Percentiles rank a stretch among this genome's conserved stretches.
Conservation (phyloP, 176 grass and related monocot genomes). For the Lolium rigidum region DNA sequence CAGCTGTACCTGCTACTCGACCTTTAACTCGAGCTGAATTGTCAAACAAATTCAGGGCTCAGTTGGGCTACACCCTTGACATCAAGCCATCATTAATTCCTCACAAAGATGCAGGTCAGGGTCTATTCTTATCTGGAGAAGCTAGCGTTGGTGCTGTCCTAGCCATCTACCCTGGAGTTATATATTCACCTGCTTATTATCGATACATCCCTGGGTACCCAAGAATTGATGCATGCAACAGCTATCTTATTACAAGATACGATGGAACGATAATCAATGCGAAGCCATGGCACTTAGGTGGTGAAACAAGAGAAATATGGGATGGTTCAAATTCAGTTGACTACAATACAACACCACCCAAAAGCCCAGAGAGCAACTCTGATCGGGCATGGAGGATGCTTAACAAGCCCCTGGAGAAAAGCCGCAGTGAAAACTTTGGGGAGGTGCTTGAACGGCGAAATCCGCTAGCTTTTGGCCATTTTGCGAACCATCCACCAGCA, state of each 20-base stretch:
- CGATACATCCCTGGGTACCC: constrained; percentile 91
- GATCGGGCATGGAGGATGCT: constrained; percentile 73
- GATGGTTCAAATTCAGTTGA: constrained; percentile 55
- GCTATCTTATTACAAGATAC: constrained; percentile 90
- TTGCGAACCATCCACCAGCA: constrained; percentile 90
- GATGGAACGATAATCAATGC: constrained; percentile 88
- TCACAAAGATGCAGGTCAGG: constrained; percentile 91
- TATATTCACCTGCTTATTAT: constrained; percentile 98
- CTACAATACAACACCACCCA: constrained; percentile 38
- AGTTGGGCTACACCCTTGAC: constrained; percentile 77
- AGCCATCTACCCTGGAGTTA: constrained; percentile 85
- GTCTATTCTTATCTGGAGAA: constrained; percentile 79
- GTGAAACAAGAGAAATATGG: constrained; percentile 77
- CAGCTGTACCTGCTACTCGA: constrained; percentile 72
- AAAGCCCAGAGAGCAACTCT: constrained; percentile 56
- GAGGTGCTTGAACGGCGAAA: constrained; percentile 85
- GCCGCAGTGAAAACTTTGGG: constrained; percentile 42
- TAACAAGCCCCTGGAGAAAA: constrained; percentile 75
- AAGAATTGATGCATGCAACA: constrained; percentile 77
- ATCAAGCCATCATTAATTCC: constrained; percentile 71
- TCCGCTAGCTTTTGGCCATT: constrained; percentile 90
- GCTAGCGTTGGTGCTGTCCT: constrained; percentile 71
- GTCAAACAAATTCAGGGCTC: constrained; percentile 67
- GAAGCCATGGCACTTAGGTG: constrained; percentile 77
- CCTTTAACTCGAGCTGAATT: constrained; percentile 63